Evolutionary conservation across 345 rosid genomes (phyloP).

Genomic region (Sonneratia alba): DNA sequence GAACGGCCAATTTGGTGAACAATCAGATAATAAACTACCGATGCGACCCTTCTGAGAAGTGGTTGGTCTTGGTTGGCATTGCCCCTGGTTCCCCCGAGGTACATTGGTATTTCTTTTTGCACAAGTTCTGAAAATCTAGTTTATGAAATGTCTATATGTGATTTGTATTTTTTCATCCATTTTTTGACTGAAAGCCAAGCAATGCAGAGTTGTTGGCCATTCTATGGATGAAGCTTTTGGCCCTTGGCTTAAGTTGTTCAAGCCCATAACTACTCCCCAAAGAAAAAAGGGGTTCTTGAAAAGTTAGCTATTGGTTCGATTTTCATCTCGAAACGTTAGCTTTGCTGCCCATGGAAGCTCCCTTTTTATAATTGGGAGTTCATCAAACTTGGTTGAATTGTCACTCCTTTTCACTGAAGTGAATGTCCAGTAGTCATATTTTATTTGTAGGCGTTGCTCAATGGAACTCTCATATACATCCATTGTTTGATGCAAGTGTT

Average conservation of each 20-base stretch:
- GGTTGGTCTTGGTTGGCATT: slow-evolving; percentile 96
- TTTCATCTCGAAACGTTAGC: neutral
- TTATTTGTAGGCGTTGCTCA: neutral
- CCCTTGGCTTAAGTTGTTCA: neutral
- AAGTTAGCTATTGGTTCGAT: neutral
- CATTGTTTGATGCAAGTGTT: neutral
- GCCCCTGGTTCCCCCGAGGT: slow-evolving; percentile 99
- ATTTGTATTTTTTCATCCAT: neutral
- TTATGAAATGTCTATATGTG: neutral
- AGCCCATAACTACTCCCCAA: neutral
- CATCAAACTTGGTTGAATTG: too few species aligned
- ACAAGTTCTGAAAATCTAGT: neutral
- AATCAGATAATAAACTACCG: slow-evolving; percentile 95
- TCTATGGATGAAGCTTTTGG: neutral
- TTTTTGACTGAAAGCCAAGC: neutral
- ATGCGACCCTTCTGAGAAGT: slow-evolving; percentile 91
- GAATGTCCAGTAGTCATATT: neutral
- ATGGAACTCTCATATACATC: neutral
- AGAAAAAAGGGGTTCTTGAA: neutral
- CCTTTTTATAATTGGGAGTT: neutral
- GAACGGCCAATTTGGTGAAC: slow-evolving; percentile 84
- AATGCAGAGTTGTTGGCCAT: too few species aligned
- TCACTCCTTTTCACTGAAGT: neutral
- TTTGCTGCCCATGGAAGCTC: neutral
- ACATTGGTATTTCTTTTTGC: slow-evolving; percentile 6